A percentile compares a stretch with the other conserved stretches of the same genome.
These are phyloP conservation scores for Paramecium octaurelia DNA, from an alignment of 73 alveolate species.

Conservation along the genomic window DNA sequence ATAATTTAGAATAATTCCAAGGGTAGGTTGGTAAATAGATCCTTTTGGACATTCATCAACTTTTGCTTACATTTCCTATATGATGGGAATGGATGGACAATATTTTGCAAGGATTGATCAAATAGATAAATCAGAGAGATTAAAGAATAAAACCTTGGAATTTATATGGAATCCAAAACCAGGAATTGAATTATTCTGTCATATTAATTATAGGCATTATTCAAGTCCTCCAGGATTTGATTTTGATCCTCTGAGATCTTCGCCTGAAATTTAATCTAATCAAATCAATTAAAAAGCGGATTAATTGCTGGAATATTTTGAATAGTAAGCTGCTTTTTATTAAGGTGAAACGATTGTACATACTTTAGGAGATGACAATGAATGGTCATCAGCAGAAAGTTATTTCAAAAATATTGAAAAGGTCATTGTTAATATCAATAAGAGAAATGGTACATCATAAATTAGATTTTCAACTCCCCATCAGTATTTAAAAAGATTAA, in stretches of 20 bases:
- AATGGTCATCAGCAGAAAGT: slow-evolving; percentile 67
- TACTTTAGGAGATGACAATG: slow-evolving; percentile 81
- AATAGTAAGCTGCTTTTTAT: slow-evolving; percentile 54
- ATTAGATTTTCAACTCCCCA: slow-evolving; percentile 75
- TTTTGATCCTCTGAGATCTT: slow-evolving; percentile 54
- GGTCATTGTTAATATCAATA: slow-evolving; percentile 67
- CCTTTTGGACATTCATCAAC: slow-evolving; percentile 97
- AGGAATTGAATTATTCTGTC: slow-evolving; percentile 69
- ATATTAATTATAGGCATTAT: slow-evolving; percentile 72
- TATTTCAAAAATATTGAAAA: slow-evolving; percentile 69
- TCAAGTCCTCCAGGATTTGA: slow-evolving; percentile 76
- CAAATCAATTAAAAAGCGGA: slow-evolving; percentile 59
- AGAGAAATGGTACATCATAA: slow-evolving; percentile 35
- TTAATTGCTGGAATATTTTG: slow-evolving; percentile 57
- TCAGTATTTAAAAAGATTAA: slow-evolving; percentile 63
- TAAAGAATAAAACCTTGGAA: slow-evolving; percentile 76
- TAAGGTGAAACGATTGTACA: slow-evolving; percentile 68
- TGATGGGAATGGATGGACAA: slow-evolving; percentile 89
- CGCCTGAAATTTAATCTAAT: slow-evolving; percentile 16
- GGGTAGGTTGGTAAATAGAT: slow-evolving; percentile 94
- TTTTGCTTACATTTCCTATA: slow-evolving; percentile 81
- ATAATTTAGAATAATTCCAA: slow-evolving; percentile 83
- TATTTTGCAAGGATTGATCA: slow-evolving; percentile 88
- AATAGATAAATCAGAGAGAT: slow-evolving; percentile 80
- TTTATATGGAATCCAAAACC: slow-evolving; percentile 85